Base-by-base conservation (phyloP, 2,329 filamentous ascomycete genomes). In the Grosmannia serpens region DNA sequence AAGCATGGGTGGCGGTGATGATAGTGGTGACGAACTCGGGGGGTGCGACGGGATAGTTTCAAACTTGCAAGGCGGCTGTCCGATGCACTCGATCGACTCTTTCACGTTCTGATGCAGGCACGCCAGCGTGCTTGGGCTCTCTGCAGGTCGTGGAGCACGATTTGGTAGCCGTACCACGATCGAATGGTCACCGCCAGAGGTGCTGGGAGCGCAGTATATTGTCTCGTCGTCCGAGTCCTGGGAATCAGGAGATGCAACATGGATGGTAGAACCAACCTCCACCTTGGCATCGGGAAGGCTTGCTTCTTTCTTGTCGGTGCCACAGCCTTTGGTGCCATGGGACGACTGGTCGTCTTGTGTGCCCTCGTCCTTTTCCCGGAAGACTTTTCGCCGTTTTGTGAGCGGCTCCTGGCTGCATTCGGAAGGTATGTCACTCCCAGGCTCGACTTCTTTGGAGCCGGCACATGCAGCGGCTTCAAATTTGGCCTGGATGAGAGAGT, bases 401-500 rank as follows among this genome's bases (percentile, higher is more conserved):
- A 67, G 66, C 26, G 61, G 57, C 26, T 55, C 56, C 4, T 44
- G 27, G 27, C 15, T 20, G 10, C 22, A 5, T 5, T 33, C 20
- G 55, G 7, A 26, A 26, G 22, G 7, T 11, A 20, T 13, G 29
- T 59, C 56, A 11, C 24, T 51, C 9, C 51, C 55, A 15, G 27
- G 46, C 26, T 52, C 24, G n/a, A 29, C 7, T 24, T 58, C 46
- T 2, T 55, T 51, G 29, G 35, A 29, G 10, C 26, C 26, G 20
- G 17, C 49, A 22, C 63, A 7, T 15, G 75, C 71, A 55, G 77
- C 77, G 44, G 78, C 75, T 62, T 86, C 81, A 64, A 84, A 85
- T 63, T 86, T 82, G 20, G 82, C 78, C 69, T 88, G 85, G 17
- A 89, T 87, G 53, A 88, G 73, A 13, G 85, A 85, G 69, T 89